Evolutionary conservation across 2,329 filamentous ascomycete genomes (phyloP), one percentile per base, ranked within the genome.

Genomic region (Alternaria burnsii): DNA sequence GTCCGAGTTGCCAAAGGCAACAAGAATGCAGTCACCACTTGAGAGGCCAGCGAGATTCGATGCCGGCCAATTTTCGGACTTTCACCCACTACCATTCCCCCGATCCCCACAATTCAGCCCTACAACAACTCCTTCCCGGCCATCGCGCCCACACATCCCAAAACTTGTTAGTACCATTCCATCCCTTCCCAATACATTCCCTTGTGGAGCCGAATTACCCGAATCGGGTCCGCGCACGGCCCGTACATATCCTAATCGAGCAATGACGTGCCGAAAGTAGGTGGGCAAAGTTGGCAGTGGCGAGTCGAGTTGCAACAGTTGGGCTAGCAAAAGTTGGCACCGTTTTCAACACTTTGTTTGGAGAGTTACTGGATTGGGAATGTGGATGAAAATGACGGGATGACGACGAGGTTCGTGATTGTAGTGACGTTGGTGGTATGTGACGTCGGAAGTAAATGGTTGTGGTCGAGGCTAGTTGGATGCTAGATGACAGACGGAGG

Each of bases 321-420:
- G 22, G 36, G 24, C 11, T 26, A 38, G 51, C 11, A 53, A 38
- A 55, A 55, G 52, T 55, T 55, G 52, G 52, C 52, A 55, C 52
- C 14, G 43, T 47, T n/a, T 55, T 55, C 52, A 3, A 55, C 30
- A 24, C n/a, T 18, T 38, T 40, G 14, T 5, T 10, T 20, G 36
- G 4, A 16, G 28, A 48, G 28, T 48, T 48, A 48, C 44, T 48
- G 44, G 2, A 48, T 47, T 47, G 32, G 42, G 52, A 24, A 38
- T 38, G n/a, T 36, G 11, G 41, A 18, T 30, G 10, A 30, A 28
- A n/a, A 30, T 20, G 51, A 36, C 20, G 32, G 32, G 42, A 30
- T 55, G 32, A 20, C 20, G 36, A 32, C 18, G 52, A 22, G 30
- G 40, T 14, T 50, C 5, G 8, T 22, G n/a, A 4, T 40, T 41